Base-by-base conservation (phyloP, 2,329 filamentous ascomycete species). In the Tolypocladium sp. region DNA sequence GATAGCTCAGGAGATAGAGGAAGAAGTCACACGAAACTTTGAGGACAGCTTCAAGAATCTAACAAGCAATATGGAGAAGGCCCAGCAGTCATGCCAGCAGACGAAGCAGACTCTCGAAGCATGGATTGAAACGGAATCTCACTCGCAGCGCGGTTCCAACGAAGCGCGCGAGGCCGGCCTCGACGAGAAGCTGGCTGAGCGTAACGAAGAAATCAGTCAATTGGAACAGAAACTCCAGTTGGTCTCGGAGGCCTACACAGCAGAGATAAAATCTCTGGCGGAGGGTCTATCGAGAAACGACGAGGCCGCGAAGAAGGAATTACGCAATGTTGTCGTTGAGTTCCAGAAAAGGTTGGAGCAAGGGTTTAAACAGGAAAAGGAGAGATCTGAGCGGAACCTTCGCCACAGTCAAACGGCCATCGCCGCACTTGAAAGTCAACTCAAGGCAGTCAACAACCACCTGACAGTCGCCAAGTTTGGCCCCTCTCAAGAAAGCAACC, bases 281-380 rank as follows among this genome's bases (percentile, higher is more conserved):
- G 41, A 52, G 2, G 40, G 54, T 13, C 57, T 63, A 9, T 20
- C 61, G 5, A 54, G 58, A 13, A 60, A 61, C 15, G 62, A 62
- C 17, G 59, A 65, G 30, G 58, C 58, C 44, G 40, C 58, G 15
- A 62, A 65, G 35, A 46, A 60, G 8, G 42, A 62, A n/a, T 22
- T 72, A 2, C 63, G 64, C 20, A 35, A 38, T 7, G 54, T 64
- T 33, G 57, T 66, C 15, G 49, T 58, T 1, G 62, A 63, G 7
- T 62, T 73, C 58, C 63, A 57, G 27, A 44, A 42, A 6, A 56
- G 59, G 10, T 59, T 74, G 20, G 62, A 68, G 15, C 41, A 64
- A 33, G 63, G 64, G 1, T 62, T 73, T 46, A 58, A 61, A 10
- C 57, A 63, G 49, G 66, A 66, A 42, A 66, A 55, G 54, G 57